Evolutionary conservation across 2,329 filamentous ascomycete genomes (phyloP).

Genomic region (Endoconidiophora polonica): DNA sequence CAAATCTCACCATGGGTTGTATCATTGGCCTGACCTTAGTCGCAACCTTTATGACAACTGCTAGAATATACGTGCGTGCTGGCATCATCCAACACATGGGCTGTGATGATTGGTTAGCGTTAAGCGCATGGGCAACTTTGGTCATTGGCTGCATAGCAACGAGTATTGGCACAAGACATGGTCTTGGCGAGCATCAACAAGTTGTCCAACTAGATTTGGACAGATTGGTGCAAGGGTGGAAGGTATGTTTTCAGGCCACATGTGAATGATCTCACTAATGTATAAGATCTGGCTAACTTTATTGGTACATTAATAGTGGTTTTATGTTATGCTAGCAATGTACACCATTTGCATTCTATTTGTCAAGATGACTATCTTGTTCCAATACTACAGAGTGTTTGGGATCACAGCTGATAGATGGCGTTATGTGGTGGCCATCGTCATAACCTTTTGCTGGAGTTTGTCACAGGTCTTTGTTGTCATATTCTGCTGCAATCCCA

Average conservation of each 20-base stretch:
- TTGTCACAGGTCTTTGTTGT: conserved; percentile 15
- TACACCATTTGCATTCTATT: conserved; percentile 21
- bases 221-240: conserved; percentile 10
- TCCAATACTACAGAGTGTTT: conserved; percentile 21
- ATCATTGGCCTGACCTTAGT: conserved; percentile 16
- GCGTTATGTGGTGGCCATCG: conserved; percentile 18
- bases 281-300: not conserved
- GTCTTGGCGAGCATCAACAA: conserved; percentile 17
- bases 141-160: not conserved
- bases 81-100: conserved; percentile 16
- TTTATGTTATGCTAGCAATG: conserved; percentile 17
- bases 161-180: conserved; percentile 16
- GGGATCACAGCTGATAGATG: conserved; percentile 14
- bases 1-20: conserved; percentile 15
- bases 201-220: conserved; percentile 15
- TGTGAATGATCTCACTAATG: not conserved
- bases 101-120: conserved; percentile 18
- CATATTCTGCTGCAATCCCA: conserved; percentile 6
- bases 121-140: conserved; percentile 15
- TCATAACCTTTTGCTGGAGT: conserved; percentile 18
- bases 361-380: conserved; percentile 20
- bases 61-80: conserved; percentile 19
- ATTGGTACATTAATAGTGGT: conserved; percentile 2
- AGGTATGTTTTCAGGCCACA: conserved; percentile 13
- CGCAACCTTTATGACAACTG: conserved; percentile 16